Conservation (phyloP, 139 green algal species). For the Chlorella sp. region DNA sequence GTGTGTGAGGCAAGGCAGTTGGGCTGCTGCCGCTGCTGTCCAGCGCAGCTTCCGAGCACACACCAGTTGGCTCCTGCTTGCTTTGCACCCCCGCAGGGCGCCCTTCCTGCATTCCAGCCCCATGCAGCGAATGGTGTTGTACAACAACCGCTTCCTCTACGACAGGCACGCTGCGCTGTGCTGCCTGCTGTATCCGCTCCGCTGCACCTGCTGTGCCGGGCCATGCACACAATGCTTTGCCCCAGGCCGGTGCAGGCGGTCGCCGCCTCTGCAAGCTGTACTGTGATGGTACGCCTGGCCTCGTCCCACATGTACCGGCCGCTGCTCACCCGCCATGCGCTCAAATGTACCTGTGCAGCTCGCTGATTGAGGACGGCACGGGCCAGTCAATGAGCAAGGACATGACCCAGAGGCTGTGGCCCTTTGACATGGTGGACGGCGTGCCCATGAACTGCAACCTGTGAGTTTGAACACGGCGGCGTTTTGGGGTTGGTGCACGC, state of each 20-base stretch:
- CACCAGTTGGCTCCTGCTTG: too few relatives aligned
- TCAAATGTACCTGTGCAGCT: background rate
- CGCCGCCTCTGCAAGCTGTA: too few relatives aligned
- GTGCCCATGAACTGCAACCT: conserved; percentile 30
- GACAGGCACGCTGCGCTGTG: conserved; percentile 8
- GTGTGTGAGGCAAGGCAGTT: too few relatives aligned
- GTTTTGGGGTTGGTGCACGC: too few relatives aligned
- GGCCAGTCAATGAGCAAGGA: background rate
- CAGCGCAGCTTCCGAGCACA: too few relatives aligned
- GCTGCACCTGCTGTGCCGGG: background rate
- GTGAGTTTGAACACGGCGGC: too few relatives aligned
- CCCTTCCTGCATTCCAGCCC: conserved; percentile 32
- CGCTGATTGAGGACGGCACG: conserved; percentile 29
- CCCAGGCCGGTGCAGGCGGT: too few relatives aligned
- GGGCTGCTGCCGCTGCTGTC: too few relatives aligned
- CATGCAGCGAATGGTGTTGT: conserved; percentile 8
- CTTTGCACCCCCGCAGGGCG: background rate
- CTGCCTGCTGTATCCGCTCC: too few relatives aligned
- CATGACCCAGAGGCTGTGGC: conserved; percentile 27
- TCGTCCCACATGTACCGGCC: too few relatives aligned
- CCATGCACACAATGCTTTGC: background rate
- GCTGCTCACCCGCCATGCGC: background rate
- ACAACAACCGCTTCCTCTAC: conserved; percentile 34
- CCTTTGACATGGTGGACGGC: conserved; percentile 37
- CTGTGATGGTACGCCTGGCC: too few relatives aligned